Conservation (phyloP, 805 yeast species). For the Wickerhamomyces sydowiorum region DNA sequence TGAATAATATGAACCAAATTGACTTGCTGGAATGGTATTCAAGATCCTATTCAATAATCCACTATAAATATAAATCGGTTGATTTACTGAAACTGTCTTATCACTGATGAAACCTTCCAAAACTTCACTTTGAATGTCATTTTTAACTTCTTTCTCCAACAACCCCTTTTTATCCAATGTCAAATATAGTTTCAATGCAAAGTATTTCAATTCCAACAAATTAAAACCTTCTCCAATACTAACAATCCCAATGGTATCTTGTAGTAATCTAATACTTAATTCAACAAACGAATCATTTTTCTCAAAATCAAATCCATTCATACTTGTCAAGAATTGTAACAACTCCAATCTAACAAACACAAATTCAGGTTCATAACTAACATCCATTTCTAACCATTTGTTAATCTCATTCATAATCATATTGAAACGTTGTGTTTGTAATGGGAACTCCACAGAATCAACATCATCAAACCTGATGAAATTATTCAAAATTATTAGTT, state of each 20-base stretch:
- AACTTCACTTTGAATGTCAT: slow-evolving; percentile 31
- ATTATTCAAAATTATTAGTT: slow-evolving; percentile 42
- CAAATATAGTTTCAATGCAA: slow-evolving; percentile 38
- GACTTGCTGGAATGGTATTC: slow-evolving; percentile 23
- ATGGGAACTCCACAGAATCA: slow-evolving; percentile 30
- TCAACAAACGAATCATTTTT: slow-evolving; percentile 31
- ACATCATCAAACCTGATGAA: slow-evolving; percentile 25
- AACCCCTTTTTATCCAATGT: slow-evolving; percentile 21
- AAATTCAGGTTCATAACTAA: slow-evolving; percentile 54
- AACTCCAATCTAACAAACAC: slow-evolving; percentile 44
- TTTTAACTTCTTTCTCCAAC: slow-evolving; percentile 26
- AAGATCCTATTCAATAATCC: slow-evolving; percentile 30
- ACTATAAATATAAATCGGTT: slow-evolving; percentile 29
- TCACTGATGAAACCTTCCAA: slow-evolving; percentile 36
- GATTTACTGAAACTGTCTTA: slow-evolving; percentile 16
- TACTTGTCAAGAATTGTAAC: slow-evolving; percentile 35
- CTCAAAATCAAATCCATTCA: slow-evolving; percentile 13
- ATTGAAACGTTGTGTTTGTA: slow-evolving; percentile 59
- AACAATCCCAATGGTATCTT: slow-evolving; percentile 40
- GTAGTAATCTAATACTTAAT: slow-evolving; percentile 31
- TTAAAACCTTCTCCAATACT: slow-evolving; percentile 29
- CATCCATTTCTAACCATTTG: slow-evolving; percentile 57
- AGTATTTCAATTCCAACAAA: slow-evolving; percentile 37
- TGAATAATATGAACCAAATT: slow-evolving; percentile 27
- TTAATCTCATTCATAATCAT: slow-evolving; percentile 52